These are phyloP conservation scores for Silene conica DNA, from an alignment of 148 eudicot genomes.

Conservation along the genomic window DNA sequence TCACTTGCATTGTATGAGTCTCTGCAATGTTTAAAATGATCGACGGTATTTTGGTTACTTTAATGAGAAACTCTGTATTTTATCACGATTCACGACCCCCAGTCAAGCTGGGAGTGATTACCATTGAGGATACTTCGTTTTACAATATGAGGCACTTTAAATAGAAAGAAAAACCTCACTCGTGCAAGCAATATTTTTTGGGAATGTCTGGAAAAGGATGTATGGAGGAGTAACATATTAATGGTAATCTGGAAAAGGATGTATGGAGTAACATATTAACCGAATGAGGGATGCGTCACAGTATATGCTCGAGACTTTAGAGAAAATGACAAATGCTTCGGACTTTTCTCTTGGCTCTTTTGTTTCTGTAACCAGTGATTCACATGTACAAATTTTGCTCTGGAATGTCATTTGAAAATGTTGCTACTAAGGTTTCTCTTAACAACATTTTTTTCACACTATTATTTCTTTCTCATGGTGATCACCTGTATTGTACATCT, in stretches of 20 bases:
- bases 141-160: background rate
- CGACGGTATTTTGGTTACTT: background rate
- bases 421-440: background rate
- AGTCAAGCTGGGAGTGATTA: background rate
- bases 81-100: background rate
- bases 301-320: background rate
- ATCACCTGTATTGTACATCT: background rate
- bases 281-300: background rate
- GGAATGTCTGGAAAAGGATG: background rate
- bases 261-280: background rate
- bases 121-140: background rate
- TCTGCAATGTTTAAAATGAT: background rate
- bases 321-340: background rate
- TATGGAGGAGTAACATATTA: background rate
- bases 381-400: background rate
- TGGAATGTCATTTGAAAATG: background rate
- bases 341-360: background rate
- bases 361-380: background rate
- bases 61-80: background rate
- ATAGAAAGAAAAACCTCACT: background rate
- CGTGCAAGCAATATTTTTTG: background rate
- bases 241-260: background rate
- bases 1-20: conserved; percentile 6
- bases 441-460: background rate
- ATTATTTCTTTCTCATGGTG: background rate